Evolutionary conservation across 2,329 filamentous ascomycete genomes (phyloP).

Genomic region (Fusarium lyarnte): DNA sequence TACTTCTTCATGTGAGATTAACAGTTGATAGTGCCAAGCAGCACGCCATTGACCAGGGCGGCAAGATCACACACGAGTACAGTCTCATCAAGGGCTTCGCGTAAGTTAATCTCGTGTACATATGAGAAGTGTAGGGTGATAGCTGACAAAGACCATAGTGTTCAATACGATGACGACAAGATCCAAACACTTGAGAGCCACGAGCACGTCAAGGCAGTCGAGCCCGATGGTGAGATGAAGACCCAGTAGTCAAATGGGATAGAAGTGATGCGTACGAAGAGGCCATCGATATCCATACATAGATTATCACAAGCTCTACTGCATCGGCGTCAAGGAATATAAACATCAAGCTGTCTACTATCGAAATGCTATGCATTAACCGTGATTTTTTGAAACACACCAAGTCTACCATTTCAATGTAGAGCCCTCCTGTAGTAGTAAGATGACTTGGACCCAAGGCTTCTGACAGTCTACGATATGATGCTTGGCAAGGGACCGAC

Average conservation of each 20-base stretch:
- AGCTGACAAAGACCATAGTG: constrained; percentile 59
- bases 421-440: no score
- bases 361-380: neutral
- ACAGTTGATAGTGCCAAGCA: constrained; percentile 75
- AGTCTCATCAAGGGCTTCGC: constrained; percentile 90
- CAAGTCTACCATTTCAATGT: neutral
- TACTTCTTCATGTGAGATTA: neutral
- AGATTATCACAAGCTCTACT: constrained; percentile 25
- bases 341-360: neutral
- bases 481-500: constrained; percentile 16
- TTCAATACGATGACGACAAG: constrained; percentile 74
- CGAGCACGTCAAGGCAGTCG: constrained; percentile 78
- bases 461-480: neutral
- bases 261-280: neutral
- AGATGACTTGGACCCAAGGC: neutral
- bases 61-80: constrained; percentile 86
- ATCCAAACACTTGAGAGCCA: constrained; percentile 73
- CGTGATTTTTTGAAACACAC: neutral
- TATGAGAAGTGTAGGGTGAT: neutral
- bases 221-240: constrained; percentile 75
- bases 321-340: constrained; percentile 17
- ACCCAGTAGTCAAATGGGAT: constrained; percentile 67
- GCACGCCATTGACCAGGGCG: constrained; percentile 77
- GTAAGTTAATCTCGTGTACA: constrained; percentile 63
- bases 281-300: constrained; percentile 4